Base-by-base conservation (phyloP, 1,284 basidiomycete species). In the Cryptococcus sp. region DNA sequence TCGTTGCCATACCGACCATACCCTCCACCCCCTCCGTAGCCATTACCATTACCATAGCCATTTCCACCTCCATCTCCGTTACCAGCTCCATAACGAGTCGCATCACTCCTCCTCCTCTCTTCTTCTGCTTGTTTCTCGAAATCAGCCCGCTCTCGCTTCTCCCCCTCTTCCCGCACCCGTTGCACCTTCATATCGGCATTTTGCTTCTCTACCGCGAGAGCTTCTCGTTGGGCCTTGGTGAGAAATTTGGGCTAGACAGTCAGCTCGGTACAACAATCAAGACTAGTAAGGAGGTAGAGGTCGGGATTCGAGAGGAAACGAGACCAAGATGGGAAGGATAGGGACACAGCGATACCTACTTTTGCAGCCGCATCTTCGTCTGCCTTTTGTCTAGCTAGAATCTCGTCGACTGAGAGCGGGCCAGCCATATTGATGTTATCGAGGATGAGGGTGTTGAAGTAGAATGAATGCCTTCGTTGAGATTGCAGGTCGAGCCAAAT, bases 351-450 rank as follows among this genome's bases (percentile, higher is more conserved):
- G n/a, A n/a, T n/a, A n/a, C n/a, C n/a, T 54, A 88, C 90, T 80
- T 90, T 93, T 45, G 88, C 76, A 45, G 90, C 86, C 2, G 86
- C 86, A 58, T 93, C 90, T 62, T 85, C 88, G 67, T 93, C 90
- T 35, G 79, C 80, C 57, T 81, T 84, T 74, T 97, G 92, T 72
- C 85, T 86, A 60, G 86, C 82, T 14, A 97, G 77, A 51, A 95
- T 75, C 37, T 82, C 80, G 66, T 94, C 89, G 55, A 94, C 72
- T 14, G 68, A 70, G 12, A 74, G 56, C 1, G 72, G 72, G 3
- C 60, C 62, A 23, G 64, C 58, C 64, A 66, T 66, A 16, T 25
- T 56, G 33, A 37, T 16, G 28, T 7, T 31, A 14, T 32, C 10
- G 23, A 6, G 6, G 28, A 11, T n/a, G 28, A 31, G 28, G 10